Conservation (phyloP, 2,329 filamentous ascomycete genomes). For the Hypoxylon sp. region DNA sequence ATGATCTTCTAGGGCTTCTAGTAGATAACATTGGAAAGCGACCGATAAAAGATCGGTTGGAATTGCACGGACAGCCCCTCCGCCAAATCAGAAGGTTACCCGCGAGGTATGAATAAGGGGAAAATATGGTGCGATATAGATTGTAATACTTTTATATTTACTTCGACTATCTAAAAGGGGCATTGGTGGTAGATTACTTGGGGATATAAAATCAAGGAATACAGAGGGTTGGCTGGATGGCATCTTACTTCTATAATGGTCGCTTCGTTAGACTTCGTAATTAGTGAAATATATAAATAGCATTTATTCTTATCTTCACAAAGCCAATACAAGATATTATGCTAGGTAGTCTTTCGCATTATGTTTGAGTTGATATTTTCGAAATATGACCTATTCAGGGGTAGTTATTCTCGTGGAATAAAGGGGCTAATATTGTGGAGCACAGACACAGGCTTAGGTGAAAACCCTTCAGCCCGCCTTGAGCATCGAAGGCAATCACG, state of each 20-base stretch:
- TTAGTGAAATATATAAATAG: no score
- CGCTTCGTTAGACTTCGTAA: no score
- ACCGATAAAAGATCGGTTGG: background rate
- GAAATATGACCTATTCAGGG: background rate
- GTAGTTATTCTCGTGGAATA: background rate
- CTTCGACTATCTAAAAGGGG: background rate
- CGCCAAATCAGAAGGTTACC: background rate
- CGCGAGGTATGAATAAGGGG: background rate
- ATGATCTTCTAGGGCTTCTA: constrained; percentile 20
- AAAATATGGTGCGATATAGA: background rate
- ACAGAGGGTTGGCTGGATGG: no score
- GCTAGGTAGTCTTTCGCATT: background rate
- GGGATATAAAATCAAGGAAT: no score
- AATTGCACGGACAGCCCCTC: background rate
- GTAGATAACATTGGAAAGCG: background rate
- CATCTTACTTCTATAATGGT: no score
- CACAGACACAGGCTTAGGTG: background rate
- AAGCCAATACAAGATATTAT: background rate
- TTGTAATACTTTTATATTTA: background rate
- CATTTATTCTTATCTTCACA: no score
- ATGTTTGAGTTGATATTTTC: background rate
- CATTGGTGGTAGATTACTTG: background rate
- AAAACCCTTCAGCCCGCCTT: background rate
- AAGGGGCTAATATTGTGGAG: background rate
- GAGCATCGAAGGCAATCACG: background rate